Evolutionary conservation across 257 asterid genomes (phyloP).

Genomic region (Cynanchum wilfordii): DNA sequence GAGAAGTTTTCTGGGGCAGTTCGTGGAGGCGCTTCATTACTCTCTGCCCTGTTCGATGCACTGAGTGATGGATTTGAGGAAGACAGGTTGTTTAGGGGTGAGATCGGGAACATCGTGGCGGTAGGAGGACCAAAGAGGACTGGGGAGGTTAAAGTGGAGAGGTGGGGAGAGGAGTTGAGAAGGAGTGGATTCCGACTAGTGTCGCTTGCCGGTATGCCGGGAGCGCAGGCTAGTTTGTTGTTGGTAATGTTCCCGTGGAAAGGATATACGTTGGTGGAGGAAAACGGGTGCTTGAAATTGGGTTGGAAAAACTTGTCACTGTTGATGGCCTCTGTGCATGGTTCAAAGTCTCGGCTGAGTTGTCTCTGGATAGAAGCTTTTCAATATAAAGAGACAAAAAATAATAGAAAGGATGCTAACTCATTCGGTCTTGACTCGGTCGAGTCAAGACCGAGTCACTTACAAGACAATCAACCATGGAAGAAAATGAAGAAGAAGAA

Average conservation of each 20-base stretch:
- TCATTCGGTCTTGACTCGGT: too few species aligned
- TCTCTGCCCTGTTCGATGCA: slow-evolving; percentile 83
- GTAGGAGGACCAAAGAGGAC: slow-evolving; percentile 86
- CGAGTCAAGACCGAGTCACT: too few species aligned
- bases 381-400: too few species aligned
- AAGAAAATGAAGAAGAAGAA: too few species aligned
- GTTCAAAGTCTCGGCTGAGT: too few species aligned
- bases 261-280: slow-evolving; percentile 89
- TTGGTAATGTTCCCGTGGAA: slow-evolving; percentile 91
- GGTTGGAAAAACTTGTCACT: slow-evolving; percentile 90
- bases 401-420: too few species aligned
- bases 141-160: slow-evolving; percentile 64
- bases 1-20: slow-evolving; percentile 61
- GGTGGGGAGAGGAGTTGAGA: slow-evolving; percentile 71
- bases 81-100: slow-evolving; percentile 72
- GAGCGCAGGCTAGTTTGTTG: slow-evolving; percentile 67
- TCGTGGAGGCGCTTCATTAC: slow-evolving; percentile 83
- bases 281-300: slow-evolving; percentile 66
- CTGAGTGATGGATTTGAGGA: slow-evolving; percentile 63
- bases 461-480: too few species aligned
- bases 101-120: slow-evolving; percentile 79
- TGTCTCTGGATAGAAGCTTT: too few species aligned
- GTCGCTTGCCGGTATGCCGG: slow-evolving; percentile 71
- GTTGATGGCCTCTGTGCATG: slow-evolving; percentile 89
- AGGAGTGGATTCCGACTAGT: slow-evolving; percentile 61